Evolutionary conservation across 345 rosid genomes (phyloP).

Genomic region (Aethionema arabicum): DNA sequence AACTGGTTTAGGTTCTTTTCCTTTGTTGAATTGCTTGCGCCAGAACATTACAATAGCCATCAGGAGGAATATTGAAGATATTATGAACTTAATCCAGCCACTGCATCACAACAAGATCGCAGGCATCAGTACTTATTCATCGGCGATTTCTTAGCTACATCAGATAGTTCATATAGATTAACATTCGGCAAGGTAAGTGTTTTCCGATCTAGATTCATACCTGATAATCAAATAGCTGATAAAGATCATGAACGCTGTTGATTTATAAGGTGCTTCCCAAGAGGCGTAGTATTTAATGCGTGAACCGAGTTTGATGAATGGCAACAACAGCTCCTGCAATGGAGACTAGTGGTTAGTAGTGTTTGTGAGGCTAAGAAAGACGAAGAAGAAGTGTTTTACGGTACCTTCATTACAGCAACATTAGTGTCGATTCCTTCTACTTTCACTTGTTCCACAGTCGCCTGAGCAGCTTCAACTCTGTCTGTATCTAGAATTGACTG

Average conservation of each 20-base stretch:
- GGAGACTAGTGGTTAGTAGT: constrained; percentile 13
- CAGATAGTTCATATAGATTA: too few species aligned
- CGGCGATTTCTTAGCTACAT: background rate
- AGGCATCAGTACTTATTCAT: constrained; percentile 15
- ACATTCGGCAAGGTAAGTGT: background rate
- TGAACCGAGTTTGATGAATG: constrained; percentile 49
- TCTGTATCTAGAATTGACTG: constrained; percentile 65
- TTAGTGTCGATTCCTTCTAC: constrained; percentile 96
- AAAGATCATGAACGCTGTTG: constrained; percentile 55
- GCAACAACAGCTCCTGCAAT: constrained; percentile 75
- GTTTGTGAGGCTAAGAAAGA: constrained; percentile 4
- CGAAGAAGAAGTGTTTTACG: constrained; percentile 6
- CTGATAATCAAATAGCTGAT: constrained; percentile 40
- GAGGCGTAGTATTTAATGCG: constrained; percentile 54
- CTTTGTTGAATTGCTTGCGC: constrained; percentile 52
- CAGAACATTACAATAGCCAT: constrained; percentile 66
- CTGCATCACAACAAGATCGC: constrained; percentile 38
- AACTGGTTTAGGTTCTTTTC: constrained; percentile 58
- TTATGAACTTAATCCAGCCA: constrained; percentile 66
- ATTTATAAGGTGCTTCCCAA: constrained; percentile 73
- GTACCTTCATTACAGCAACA: constrained; percentile 85
- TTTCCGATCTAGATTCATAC: constrained; percentile 15
- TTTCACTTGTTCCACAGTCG: constrained; percentile 90
- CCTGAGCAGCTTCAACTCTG: constrained; percentile 91
- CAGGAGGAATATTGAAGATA: constrained; percentile 51